Evolutionary conservation across 345 rosid species (phyloP).

Genomic region (Ceriops decandra): DNA sequence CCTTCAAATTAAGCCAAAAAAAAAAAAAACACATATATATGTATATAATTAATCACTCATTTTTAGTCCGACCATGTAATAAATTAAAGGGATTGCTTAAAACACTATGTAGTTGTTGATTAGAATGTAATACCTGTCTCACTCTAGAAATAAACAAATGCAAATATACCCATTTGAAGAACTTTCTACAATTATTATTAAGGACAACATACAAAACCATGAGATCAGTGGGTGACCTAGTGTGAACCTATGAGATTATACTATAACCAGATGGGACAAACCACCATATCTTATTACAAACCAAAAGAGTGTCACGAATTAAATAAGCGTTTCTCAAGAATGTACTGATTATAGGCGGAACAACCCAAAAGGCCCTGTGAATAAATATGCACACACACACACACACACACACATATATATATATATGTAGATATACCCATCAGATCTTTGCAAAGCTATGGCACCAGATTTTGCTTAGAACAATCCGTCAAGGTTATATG

Average conservation of each 20-base stretch:
- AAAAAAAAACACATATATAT: background rate
- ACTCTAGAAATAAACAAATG: no score
- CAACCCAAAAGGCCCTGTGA: no score
- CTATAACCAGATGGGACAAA: constrained; percentile 37
- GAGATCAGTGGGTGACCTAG: background rate
- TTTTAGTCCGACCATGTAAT: background rate
- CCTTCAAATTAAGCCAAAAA: constrained; percentile 35
- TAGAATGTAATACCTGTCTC: no score
- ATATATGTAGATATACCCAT: background rate
- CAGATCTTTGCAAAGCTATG: background rate
- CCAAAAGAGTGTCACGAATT: constrained; percentile 21
- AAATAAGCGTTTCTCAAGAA: background rate
- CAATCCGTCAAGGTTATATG: background rate
- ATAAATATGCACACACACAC: no score
- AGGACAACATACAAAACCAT: background rate
- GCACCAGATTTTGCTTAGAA: background rate
- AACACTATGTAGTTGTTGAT: no score
- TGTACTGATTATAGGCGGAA: background rate
- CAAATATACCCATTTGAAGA: no score
- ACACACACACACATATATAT: no score
- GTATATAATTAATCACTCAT: background rate
- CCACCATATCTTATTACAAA: constrained; percentile 29
- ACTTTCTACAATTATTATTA: no score
- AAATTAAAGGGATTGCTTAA: background rate
- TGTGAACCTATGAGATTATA: constrained; percentile 12